Conservation (phyloP, 2,329 filamentous ascomycete species). For the Verticillium zaregamsianum region DNA sequence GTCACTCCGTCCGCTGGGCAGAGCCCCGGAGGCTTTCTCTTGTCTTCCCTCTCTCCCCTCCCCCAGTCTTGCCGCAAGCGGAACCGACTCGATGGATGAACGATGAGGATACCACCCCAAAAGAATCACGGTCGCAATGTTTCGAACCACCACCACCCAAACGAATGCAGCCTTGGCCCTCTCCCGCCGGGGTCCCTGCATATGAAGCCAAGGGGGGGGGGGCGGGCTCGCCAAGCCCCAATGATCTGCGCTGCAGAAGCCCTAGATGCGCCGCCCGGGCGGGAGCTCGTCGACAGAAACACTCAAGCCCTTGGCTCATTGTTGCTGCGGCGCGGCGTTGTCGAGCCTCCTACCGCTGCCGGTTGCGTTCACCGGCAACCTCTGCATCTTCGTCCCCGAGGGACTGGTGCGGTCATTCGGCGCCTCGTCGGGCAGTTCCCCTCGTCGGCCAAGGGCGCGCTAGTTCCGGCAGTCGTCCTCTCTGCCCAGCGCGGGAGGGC, state of each 20-base stretch:
- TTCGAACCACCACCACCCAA: background rate
- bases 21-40: background rate
- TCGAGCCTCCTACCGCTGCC: background rate
- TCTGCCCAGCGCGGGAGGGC: background rate
- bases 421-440: background rate
- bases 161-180: conserved; percentile 3
- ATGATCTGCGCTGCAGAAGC: background rate
- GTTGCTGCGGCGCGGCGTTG: background rate
- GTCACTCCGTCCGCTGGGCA: background rate
- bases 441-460: background rate
- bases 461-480: background rate
- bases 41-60: background rate
- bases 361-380: background rate
- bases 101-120: background rate
- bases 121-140: background rate
- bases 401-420: background rate
- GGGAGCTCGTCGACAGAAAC: background rate
- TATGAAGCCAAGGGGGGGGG: background rate
- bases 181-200: background rate
- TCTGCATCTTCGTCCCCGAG: background rate
- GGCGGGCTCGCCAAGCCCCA: background rate
- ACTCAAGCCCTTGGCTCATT: background rate
- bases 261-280: background rate
- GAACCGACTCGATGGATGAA: background rate
- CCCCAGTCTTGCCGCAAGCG: background rate